Percentiles rank a stretch among this genome's conserved stretches.
Evolutionary conservation across 805 yeast species (phyloP).

Genomic region (Candida ponderosae): DNA sequence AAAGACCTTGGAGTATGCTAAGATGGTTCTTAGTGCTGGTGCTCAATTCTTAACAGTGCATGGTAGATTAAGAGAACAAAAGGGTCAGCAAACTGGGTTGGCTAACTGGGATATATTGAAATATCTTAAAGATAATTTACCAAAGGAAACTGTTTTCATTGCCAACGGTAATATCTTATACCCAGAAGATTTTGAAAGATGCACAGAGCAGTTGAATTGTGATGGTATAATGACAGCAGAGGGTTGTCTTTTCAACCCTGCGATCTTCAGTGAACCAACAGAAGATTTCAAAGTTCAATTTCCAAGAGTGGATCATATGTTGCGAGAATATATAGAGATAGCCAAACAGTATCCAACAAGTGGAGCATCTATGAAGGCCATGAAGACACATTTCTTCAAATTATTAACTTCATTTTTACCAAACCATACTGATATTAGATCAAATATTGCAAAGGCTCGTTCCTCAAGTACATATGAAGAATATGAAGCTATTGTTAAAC

Average conservation of each 20-base stretch:
- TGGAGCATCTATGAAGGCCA: slow-evolving; percentile 66
- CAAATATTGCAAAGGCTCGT: slow-evolving; percentile 51
- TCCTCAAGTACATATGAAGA: slow-evolving; percentile 36
- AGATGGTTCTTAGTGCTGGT: slow-evolving; percentile 84
- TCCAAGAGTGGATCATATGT: slow-evolving; percentile 78
- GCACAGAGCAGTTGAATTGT: slow-evolving; percentile 54
- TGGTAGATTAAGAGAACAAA: slow-evolving; percentile 95
- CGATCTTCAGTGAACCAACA: slow-evolving; percentile 54
- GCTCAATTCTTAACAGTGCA: slow-evolving; percentile 94
- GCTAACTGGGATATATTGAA: slow-evolving; percentile 86
- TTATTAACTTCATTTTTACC: slow-evolving; percentile 74
- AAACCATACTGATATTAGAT: slow-evolving; percentile 69
- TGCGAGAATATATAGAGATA: slow-evolving; percentile 84
- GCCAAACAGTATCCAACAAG: slow-evolving; percentile 35
- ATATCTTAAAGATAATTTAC: slow-evolving; percentile 70
- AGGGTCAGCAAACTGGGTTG: slow-evolving; percentile 91
- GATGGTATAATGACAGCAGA: slow-evolving; percentile 98
- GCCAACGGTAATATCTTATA: slow-evolving; percentile 94
- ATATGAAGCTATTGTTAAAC: slow-evolving; percentile 48
- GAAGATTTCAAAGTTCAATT: slow-evolving; percentile 55
- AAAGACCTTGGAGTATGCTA: slow-evolving; percentile 80
- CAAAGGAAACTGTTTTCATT: slow-evolving; percentile 76
- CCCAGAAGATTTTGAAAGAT: slow-evolving; percentile 72
- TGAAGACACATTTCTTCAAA: slow-evolving; percentile 92
- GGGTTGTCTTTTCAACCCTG: slow-evolving; percentile 91